Base-by-base conservation (phyloP, 306 rosid genomes). In the Prunus campanulata region DNA sequence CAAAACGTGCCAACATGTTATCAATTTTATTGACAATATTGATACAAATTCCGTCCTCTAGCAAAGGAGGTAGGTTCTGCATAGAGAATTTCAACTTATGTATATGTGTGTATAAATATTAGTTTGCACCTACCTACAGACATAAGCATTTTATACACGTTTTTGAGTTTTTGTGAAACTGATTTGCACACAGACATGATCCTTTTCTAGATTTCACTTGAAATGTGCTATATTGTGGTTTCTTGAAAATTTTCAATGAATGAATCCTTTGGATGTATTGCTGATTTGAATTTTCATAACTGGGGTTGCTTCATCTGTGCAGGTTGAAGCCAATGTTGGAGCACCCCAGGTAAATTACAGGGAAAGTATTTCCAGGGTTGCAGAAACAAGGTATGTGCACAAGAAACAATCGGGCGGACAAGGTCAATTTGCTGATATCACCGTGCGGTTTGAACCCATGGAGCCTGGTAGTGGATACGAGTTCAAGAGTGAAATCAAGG, bases 311-410 rank as follows among this genome's bases (percentile, higher is more conserved):
- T 82, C 74, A 30, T 80, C 51, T 73, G 56, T 71, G 76, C 74
- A 94, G 98, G 98, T 95, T 74, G 97, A 90, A 75, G 99, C 99
- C 15, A 95, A 95, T 62, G 97, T 95, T 54, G 99, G 99, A 55
- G 99, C 99, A 51, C 99, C 97, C 57, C 99, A 95, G 87, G 99
- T 95, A 68, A 95, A 95, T 86, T 95, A 95, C 87, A 80, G 97
- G 64, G 99, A 95, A 82, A 95, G 97, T 83, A 95, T 95, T 85
- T 92, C 97, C 39, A 95, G 70, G 83, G 5, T 78, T 59, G 19
- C 92, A 3, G 91, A 90, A 82, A 89, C 82, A 42, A 90, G 90
- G 83, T 95, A 92, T 74, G 90, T 95, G 80, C 97, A 95, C 97
- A 95, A 95, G 85, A 95, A 95, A 81, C 97, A 95, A 74, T 95